A percentile compares a stretch with the other conserved stretches of the same genome.
Conservation (phyloP, 371 early-diverging fungal genomes). For the Mucor circinelloides region DNA sequence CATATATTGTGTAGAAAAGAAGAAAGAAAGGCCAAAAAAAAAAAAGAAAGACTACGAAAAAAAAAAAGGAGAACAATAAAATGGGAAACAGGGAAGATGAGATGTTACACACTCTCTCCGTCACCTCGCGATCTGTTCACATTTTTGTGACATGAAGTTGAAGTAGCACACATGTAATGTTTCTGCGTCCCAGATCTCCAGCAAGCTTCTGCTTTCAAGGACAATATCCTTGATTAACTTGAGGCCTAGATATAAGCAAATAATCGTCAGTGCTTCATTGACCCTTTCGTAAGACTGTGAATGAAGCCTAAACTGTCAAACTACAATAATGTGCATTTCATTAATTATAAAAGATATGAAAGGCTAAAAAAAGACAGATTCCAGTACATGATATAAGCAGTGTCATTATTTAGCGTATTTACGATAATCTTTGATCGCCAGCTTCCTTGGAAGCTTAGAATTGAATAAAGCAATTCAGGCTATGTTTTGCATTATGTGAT, state of each 20-base stretch:
- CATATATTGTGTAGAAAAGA: not conserved
- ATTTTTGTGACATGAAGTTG: constrained; percentile 5
- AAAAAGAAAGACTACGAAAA: constrained; percentile 6
- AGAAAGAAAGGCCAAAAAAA: not conserved
- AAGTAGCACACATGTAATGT: not conserved
- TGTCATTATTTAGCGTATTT: too few species aligned
- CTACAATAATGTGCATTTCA: not conserved
- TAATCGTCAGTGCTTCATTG: too few species aligned
- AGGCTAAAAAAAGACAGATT: too few species aligned
- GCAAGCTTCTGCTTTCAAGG: not conserved
- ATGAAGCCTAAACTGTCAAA: not conserved
- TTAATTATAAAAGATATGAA: not conserved
- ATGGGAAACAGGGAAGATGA: not conserved
- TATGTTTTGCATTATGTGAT: too few species aligned
- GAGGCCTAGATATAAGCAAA: too few species aligned
- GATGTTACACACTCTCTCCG: constrained; percentile 11
- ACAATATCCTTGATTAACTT: not conserved
- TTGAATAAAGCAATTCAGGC: too few species aligned
- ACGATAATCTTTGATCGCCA: too few species aligned
- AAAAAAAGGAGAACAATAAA: constrained; percentile 7
- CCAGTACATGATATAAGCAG: too few species aligned
- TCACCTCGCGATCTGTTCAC: constrained; percentile 9
- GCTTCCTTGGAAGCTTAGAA: too few species aligned
- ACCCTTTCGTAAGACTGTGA: not conserved
- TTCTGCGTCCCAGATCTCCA: not conserved